Evolutionary conservation across 2,329 filamentous ascomycete species (phyloP).

Genomic region (Alternaria sp.): DNA sequence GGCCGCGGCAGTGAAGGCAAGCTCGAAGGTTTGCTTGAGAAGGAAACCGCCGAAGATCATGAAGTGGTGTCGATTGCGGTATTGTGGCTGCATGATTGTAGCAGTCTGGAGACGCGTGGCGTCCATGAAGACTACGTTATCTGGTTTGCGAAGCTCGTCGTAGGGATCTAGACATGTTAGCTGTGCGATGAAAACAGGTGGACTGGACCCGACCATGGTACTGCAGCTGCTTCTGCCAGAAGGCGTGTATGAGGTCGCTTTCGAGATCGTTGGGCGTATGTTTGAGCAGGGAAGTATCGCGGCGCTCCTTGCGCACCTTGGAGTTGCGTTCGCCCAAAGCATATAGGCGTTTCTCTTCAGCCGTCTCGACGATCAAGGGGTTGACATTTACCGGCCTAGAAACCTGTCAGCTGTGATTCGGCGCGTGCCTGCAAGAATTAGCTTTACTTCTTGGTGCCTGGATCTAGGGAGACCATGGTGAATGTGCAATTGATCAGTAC

Average conservation of each 20-base stretch:
- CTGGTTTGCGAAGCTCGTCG: conserved; percentile 61
- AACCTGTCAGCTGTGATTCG: background rate
- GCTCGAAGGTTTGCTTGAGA: conserved; percentile 76
- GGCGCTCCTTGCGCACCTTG: conserved; percentile 69
- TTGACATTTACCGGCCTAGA: conserved; percentile 66
- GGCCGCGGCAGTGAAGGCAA: conserved; percentile 78
- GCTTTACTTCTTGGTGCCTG: conserved; percentile 71
- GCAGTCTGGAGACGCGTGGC: conserved; percentile 70
- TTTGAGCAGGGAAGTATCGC: conserved; percentile 67
- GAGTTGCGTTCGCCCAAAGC: conserved; percentile 71
- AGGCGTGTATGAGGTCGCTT: conserved; percentile 74
- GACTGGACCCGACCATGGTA: conserved; percentile 61
- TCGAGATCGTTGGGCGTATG: conserved; percentile 75
- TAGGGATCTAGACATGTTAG: conserved; percentile 58
- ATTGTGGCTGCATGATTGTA: conserved; percentile 78
- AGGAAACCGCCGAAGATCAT: conserved; percentile 83
- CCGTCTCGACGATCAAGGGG: conserved; percentile 67
- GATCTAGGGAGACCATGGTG: conserved; percentile 79
- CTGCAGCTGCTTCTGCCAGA: conserved; percentile 73
- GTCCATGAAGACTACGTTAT: conserved; percentile 69
- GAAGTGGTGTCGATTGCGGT: conserved; percentile 74
- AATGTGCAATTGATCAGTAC: conserved; percentile 76
- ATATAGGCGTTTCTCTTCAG: conserved; percentile 71
- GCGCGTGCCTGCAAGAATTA: background rate
- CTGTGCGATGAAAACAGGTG: background rate